Percentiles rank a stretch among this genome's conserved stretches.
Conservation (phyloP, 2,329 filamentous ascomycete genomes). For the Calonectria pseudoreteaudii region DNA sequence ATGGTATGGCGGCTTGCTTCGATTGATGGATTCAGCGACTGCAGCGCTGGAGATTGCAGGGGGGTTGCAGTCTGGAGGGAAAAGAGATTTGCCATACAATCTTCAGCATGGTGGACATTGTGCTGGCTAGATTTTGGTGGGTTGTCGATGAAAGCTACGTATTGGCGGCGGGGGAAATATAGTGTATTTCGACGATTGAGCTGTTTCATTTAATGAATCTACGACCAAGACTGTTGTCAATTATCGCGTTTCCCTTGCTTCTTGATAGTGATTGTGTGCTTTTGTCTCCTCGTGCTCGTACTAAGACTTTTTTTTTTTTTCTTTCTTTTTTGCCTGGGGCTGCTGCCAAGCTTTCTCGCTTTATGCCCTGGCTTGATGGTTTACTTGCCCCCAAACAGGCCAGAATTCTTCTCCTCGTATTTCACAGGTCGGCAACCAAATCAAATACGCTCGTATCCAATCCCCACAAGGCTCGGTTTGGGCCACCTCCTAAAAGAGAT, state of each 20-base stretch:
- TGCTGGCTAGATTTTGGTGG: background rate
- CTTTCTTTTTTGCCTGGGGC: background rate
- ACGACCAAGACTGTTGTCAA: background rate
- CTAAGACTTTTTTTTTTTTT: background rate
- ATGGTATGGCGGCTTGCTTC: slow-evolving; percentile 14
- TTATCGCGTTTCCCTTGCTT: background rate
- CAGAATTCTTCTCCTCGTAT: background rate
- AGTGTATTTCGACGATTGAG: slow-evolving; percentile 6
- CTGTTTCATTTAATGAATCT: slow-evolving; percentile 6
- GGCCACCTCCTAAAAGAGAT: background rate
- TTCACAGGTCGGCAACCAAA: background rate
- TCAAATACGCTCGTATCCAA: background rate
- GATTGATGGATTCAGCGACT: slow-evolving; percentile 9
- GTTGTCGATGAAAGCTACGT: background rate
- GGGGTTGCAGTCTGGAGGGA: background rate
- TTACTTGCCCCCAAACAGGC: too few relatives aligned
- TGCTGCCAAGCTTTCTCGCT: background rate
- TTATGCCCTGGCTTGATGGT: background rate
- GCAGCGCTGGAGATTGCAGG: slow-evolving; percentile 4
- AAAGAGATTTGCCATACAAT: background rate
- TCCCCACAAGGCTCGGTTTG: background rate
- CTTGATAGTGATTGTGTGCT: background rate
- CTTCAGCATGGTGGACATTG: background rate
- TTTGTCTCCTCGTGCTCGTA: background rate
- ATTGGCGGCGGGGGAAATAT: background rate